Base-by-base conservation (phyloP, 2,329 filamentous ascomycete genomes). In the Penicillium digitatum region DNA sequence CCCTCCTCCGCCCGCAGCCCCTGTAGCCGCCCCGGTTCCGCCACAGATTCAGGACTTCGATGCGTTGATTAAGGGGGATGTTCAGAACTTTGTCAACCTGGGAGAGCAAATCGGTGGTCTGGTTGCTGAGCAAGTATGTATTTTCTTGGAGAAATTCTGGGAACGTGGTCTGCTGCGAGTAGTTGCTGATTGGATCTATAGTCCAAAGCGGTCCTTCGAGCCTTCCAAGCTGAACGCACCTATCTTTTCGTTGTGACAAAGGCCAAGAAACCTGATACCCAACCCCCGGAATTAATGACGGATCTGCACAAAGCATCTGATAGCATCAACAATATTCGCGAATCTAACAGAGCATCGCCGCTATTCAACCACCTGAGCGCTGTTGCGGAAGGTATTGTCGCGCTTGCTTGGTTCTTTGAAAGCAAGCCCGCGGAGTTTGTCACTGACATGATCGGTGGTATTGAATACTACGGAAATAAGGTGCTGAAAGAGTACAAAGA, bases 381-480 rank as follows among this genome's bases (percentile, higher is more conserved):
- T 63, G 89, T 97, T 29, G 86, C 90, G 0, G 93, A 97, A 69
- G 92, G 92, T 62, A 92, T 96, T 62, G 87, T 90, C 69, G 87
- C 91, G 37, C 79, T 99, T 55, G 90, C 89, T 32, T 99, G 94
- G 94, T 88, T 97, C 55, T 84, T 94, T 46, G 89, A 95, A 49
- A 82, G 78, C 60, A 91, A 90, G 70, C 94, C 94, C 2, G 86
- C 83, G 61, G 92, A 94, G 68, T 89, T 92, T 66, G 88, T 97
- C 44, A 87, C 87, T 44, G 92, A 96, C 64, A 87, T 87, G 56
- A 80, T 95, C 20, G 86, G 87, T 29, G 87, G 90, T 48, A 90
- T 92, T 38, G 88, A 97, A 72, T 95, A 95, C 78, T 96, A 90
- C 66, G 94, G 94, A 32, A 97, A 99, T 78, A 86, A 92, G 65